Evolutionary conservation across 2,329 filamentous ascomycete genomes (phyloP).

Genomic region (Fusarium protoensiforme): DNA sequence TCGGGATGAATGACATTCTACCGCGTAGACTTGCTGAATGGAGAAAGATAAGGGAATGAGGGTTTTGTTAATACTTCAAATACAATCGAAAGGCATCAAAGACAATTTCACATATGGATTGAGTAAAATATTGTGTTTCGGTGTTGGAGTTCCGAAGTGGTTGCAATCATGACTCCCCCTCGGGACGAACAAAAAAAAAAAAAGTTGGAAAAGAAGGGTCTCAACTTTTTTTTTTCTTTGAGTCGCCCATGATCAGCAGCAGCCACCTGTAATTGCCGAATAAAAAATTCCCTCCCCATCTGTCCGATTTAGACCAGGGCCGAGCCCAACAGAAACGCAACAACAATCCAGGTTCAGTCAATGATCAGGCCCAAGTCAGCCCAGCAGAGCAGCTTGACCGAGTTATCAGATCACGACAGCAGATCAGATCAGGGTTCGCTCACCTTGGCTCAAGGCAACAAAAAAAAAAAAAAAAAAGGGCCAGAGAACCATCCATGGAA

Average conservation of each 20-base stretch:
- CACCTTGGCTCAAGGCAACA: conserved; percentile 13
- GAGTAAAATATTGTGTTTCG: not conserved
- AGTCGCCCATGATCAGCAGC: conserved; percentile 15
- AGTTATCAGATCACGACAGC: conserved; percentile 28
- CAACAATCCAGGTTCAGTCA: conserved; percentile 2
- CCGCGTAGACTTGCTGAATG: not conserved
- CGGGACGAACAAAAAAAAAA: conserved; percentile 13
- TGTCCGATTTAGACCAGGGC: conserved; percentile 12
- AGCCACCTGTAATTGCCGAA: conserved; percentile 30
- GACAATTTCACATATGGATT: not conserved
- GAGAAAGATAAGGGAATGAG: not conserved
- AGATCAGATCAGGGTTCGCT: conserved; percentile 28
- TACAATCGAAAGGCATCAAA: not conserved
- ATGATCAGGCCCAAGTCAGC: conserved; percentile 18
- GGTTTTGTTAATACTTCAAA: not conserved
- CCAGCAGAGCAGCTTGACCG: conserved; percentile 9
- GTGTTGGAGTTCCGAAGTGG: not conserved
- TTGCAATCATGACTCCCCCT: conserved; percentile 8
- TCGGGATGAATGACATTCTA: conserved; percentile 6
- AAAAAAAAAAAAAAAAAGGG: not conserved
- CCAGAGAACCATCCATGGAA: not conserved
- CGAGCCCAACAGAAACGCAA: conserved; percentile 10
- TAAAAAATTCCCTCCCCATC: conserved; percentile 16
- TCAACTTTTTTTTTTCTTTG: conserved; percentile 2
- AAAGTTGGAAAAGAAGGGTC: conserved; percentile 33